A percentile compares a stretch with the other conserved stretches of the same genome.
phyloP scores from a whole-genome alignment of 345 rosid genomes.

The Raphanus sativus region DNA sequence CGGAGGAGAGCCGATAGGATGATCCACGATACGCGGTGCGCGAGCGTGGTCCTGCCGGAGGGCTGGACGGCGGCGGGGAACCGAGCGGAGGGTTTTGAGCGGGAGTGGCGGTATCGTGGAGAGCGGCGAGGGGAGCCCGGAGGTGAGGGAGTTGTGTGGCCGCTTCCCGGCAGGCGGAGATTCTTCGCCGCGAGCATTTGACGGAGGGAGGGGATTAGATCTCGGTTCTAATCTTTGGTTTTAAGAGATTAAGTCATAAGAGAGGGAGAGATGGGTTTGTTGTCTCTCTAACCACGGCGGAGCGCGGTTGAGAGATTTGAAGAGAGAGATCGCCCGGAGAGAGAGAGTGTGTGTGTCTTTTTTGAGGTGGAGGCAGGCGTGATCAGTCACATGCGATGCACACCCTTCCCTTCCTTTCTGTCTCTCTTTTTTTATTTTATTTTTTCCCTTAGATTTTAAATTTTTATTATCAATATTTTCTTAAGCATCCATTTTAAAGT shows the following conservation, averaged over 20 bases:
- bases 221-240: slow-evolving; percentile 28
- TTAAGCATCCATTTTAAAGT: not conserved
- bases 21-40: slow-evolving; percentile 86
- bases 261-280: not conserved
- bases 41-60: slow-evolving; percentile 47
- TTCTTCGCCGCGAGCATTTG: slow-evolving; percentile 82
- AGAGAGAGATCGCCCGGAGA: slow-evolving; percentile 20
- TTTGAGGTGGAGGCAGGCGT: slow-evolving; percentile 44
- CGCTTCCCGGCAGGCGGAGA: slow-evolving; percentile 75
- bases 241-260: not conserved
- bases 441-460: not conserved
- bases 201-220: slow-evolving; percentile 29
- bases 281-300: slow-evolving; percentile 8
- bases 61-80: slow-evolving; percentile 51
- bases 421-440: not conserved
- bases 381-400: slow-evolving; percentile 39
- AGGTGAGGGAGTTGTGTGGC: slow-evolving; percentile 94
- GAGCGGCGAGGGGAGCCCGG: slow-evolving; percentile 93
- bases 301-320: slow-evolving; percentile 21
- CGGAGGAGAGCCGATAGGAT: slow-evolving; percentile 87
- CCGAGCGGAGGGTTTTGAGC: slow-evolving; percentile 53
- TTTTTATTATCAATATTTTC: too few species aligned
- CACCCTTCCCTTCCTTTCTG: slow-evolving; percentile 5
- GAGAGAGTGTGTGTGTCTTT: not conserved
- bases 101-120: slow-evolving; percentile 75